Evolutionary conservation across 345 rosid genomes (phyloP).

Genomic region (Syzygium aromaticum): DNA sequence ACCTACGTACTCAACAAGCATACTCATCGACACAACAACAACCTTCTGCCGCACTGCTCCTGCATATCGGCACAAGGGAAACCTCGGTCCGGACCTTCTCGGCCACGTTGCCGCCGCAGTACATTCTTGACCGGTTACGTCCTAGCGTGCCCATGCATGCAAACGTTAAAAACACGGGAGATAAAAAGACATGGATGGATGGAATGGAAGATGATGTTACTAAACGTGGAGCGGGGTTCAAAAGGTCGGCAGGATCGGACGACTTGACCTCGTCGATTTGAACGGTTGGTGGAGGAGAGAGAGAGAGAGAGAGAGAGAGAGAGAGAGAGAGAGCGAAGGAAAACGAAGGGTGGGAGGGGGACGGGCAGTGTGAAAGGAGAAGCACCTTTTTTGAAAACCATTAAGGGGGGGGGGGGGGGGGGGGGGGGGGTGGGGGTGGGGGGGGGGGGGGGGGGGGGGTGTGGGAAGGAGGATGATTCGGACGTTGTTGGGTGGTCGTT

Average conservation of each 20-base stretch:
- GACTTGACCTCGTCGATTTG: not conserved
- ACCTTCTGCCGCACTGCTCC: not conserved
- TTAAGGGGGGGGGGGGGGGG: no score
- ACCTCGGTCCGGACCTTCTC: not conserved
- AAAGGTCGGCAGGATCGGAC: not conserved
- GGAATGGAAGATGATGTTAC: not conserved
- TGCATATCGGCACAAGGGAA: not conserved
- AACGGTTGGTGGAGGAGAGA: not conserved
- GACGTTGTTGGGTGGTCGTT: conserved; percentile 4
- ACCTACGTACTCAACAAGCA: not conserved
- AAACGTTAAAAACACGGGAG: not conserved
- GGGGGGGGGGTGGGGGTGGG: no score
- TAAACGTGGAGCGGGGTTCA: not conserved
- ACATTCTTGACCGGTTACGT: not conserved
- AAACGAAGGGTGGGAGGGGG: not conserved
- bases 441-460: no score
- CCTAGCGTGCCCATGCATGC: not conserved
- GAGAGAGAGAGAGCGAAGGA: not conserved
- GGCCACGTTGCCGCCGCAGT: not conserved
- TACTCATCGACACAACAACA: not conserved
- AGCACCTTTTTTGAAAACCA: not conserved
- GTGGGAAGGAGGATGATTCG: not conserved
- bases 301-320: not conserved
- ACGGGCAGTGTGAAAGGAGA: not conserved
- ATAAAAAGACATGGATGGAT: not conserved